Conservation (phyloP, 371 early-diverging fungal genomes). For the Mucor irregularis region DNA sequence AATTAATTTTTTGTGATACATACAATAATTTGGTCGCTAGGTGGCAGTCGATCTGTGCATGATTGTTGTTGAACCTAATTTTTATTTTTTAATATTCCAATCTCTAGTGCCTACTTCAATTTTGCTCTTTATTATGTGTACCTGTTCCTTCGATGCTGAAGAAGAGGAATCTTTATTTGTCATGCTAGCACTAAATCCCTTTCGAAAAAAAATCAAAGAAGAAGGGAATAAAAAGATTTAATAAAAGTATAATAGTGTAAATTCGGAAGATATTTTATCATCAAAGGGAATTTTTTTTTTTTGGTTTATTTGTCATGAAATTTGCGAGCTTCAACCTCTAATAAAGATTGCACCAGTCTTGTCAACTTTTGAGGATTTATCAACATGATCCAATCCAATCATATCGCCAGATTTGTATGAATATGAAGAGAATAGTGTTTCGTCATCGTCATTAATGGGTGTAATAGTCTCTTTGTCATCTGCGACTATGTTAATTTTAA, state of each 20-base stretch:
- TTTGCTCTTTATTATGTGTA: no score
- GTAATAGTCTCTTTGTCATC: conserved; percentile 29
- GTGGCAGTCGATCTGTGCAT: no score
- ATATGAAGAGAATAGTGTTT: conserved; percentile 6
- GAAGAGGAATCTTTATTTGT: no score
- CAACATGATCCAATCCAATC: conserved; percentile 74
- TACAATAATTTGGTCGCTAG: no score
- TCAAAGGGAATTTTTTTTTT: background rate
- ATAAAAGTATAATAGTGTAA: background rate
- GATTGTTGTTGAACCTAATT: no score
- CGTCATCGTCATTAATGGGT: conserved; percentile 47
- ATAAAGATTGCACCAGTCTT: conserved; percentile 55
- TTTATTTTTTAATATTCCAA: no score
- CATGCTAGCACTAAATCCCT: no score
- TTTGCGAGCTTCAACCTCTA: conserved; percentile 57
- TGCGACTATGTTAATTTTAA: conserved; percentile 61
- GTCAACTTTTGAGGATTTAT: conserved; percentile 50
- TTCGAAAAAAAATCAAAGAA: background rate
- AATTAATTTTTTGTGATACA: no score
- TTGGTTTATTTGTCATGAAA: background rate
- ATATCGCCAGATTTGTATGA: conserved; percentile 35
- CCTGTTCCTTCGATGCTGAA: no score
- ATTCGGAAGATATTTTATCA: conserved; percentile 1
- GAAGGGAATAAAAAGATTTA: background rate
- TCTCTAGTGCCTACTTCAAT: no score